phyloP scores from a whole-genome alignment of 768 basidiomycete species.

The Cystofilobasidium macerans region DNA sequence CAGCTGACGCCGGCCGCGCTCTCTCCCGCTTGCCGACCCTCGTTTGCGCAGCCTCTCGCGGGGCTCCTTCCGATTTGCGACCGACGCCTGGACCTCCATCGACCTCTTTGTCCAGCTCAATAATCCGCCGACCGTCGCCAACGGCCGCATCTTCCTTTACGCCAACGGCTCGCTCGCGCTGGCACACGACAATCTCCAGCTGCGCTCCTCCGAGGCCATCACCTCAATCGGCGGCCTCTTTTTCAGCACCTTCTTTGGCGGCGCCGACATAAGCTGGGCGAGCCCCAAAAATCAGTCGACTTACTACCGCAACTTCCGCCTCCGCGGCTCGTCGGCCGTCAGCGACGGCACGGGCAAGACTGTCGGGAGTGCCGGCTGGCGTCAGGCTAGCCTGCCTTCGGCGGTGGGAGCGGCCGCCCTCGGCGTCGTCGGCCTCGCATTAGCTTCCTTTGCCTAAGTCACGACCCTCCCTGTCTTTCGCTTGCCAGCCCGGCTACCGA shows the following conservation, averaged over 20 bases:
- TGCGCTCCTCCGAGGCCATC: conserved; percentile 50
- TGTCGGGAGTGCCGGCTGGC: neutral
- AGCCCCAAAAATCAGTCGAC: conserved; percentile 5
- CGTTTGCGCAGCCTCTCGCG: conserved; percentile 15
- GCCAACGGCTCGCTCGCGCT: conserved; percentile 48
- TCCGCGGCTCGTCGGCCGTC: neutral
- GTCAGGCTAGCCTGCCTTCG: neutral
- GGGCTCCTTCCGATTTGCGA: conserved; percentile 15
- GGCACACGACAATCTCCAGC: conserved; percentile 52
- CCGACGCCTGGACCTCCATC: conserved; percentile 56
- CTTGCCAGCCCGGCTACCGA: too few species aligned
- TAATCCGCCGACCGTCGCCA: conserved; percentile 53
- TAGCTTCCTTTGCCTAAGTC: neutral
- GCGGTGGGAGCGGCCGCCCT: neutral
- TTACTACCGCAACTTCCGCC: neutral
- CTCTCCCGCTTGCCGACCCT: neutral
- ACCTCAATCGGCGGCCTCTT: conserved; percentile 53
- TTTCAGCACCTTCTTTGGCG: conserved; percentile 26
- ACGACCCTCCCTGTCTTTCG: too few species aligned
- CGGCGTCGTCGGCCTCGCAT: neutral
- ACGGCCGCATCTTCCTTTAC: conserved; percentile 58
- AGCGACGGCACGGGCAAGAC: neutral
- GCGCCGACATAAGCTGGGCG: conserved; percentile 18
- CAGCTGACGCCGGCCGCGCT: neutral
- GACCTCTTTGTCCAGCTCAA: conserved; percentile 72